Evolutionary conservation across 345 rosid species (phyloP).

Genomic region (Salix caprea): DNA sequence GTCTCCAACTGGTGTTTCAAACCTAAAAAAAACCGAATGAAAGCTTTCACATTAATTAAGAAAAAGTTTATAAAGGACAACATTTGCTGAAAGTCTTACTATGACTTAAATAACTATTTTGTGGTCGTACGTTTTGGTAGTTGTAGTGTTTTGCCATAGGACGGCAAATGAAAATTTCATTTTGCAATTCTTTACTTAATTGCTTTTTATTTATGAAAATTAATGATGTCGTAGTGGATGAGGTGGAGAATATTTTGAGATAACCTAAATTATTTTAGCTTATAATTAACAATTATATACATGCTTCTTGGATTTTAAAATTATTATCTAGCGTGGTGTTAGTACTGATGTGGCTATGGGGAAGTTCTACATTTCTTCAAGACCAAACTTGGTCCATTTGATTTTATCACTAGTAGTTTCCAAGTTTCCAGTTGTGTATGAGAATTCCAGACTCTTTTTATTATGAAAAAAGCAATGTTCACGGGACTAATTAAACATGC

Average conservation of each 20-base stretch:
- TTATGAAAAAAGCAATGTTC: neutral
- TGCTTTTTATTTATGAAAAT: too few species aligned
- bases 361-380: neutral
- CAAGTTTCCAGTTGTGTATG: neutral
- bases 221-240: neutral
- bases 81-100: neutral
- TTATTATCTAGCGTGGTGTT: neutral
- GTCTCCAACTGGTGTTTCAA: neutral
- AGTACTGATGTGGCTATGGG: neutral
- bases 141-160: slow-evolving; percentile 43
- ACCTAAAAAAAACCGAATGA: neutral
- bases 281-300: neutral
- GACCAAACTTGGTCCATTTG: neutral
- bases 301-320: neutral
- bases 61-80: neutral
- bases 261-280: neutral
- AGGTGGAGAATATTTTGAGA: neutral
- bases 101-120: slow-evolving; percentile 1
- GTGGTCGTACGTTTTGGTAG: slow-evolving; percentile 44
- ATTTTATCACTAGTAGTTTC: neutral
- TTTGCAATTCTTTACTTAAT: too few species aligned
- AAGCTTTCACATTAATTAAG: neutral
- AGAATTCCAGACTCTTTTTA: neutral
- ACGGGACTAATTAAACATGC: neutral
- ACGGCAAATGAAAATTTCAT: slow-evolving; percentile 9